A percentile compares a stretch with the other conserved stretches of the same genome.
phyloP scores from a whole-genome alignment of 768 basidiomycete genomes.

The Hypholoma sublateritium region DNA sequence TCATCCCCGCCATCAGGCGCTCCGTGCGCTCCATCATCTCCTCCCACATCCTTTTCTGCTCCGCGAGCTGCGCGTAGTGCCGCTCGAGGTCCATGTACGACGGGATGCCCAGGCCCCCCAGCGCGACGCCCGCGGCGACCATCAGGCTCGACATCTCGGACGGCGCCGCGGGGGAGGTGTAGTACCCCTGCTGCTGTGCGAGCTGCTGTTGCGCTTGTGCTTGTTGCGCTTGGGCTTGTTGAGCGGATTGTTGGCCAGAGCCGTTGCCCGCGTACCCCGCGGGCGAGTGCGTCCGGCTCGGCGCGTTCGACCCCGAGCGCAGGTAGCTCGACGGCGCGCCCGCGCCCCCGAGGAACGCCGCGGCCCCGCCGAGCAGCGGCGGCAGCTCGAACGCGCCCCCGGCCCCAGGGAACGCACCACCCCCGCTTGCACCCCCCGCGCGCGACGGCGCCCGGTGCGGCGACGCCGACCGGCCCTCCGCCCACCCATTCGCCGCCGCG shows the following conservation, averaged over 20 bases:
- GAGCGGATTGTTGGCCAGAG: slow-evolving; percentile 11
- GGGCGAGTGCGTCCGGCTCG: slow-evolving; percentile 75
- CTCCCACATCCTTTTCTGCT: slow-evolving; percentile 64
- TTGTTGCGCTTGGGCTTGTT: too few species aligned
- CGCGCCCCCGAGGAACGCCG: slow-evolving; percentile 34
- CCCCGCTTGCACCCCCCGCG: slow-evolving; percentile 14
- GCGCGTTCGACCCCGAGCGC: slow-evolving; percentile 63
- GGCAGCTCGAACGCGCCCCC: slow-evolving; percentile 60
- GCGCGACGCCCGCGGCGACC: slow-evolving; percentile 38
- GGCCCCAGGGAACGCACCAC: slow-evolving; percentile 16
- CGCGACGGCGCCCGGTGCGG: slow-evolving; percentile 27
- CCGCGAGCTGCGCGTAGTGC: slow-evolving; percentile 65
- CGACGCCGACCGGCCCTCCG: slow-evolving; percentile 35
- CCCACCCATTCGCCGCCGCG: slow-evolving; percentile 28
- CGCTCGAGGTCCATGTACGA: slow-evolving; percentile 65
- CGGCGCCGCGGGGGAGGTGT: slow-evolving; percentile 18
- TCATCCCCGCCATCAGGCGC: slow-evolving; percentile 66
- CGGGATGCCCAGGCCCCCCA: slow-evolving; percentile 35
- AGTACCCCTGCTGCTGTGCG: slow-evolving; percentile 7
- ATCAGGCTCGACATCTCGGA: slow-evolving; percentile 28
- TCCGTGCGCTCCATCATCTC: slow-evolving; percentile 79
- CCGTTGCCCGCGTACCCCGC: slow-evolving; percentile 52
- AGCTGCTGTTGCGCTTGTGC: too few species aligned
- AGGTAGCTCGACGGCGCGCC: slow-evolving; percentile 55
- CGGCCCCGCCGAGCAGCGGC: slow-evolving; percentile 44